Evolutionary conservation across 2,329 filamentous ascomycete genomes (phyloP), one percentile per base, ranked within the genome.

Genomic region (Pseudomassariella vexata): DNA sequence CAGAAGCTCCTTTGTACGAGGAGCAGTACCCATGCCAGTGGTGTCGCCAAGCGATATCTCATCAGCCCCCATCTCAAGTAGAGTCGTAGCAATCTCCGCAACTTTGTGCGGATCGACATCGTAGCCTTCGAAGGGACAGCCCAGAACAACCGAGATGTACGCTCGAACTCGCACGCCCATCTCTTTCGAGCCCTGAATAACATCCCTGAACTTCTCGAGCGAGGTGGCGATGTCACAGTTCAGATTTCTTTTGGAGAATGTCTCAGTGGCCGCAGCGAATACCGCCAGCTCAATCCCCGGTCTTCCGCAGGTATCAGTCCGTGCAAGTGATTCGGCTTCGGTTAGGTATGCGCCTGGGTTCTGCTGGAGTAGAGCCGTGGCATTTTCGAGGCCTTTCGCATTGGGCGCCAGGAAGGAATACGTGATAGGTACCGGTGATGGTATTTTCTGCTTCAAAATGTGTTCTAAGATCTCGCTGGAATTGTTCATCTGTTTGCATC

Each of bases 1-100:
- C 28, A 78, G 53, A 5, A 79, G 55, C 37, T 68, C 53, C 34
- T 53, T 47, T 0, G 51, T 55, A 3, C 55, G 50, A 4, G 49
- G 44, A 9, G 49, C 51, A 0, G 85, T 94, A 19, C 88, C 89
- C 73, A 94, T 88, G 12, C 89, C 89, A 0, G 88, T 90, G 0
- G 89, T 95, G 51, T 95, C 89, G 6, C 87, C 88, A 1, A 95
- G 73, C 2, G 84, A 85, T 45, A 95, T 88, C 66, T 95, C 87
- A 51, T 94, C 86, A 14, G 86, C 89, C 12, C 89, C 89, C 68
- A 90, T 85, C 50, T 89, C 84, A 2, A 95, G 68, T 29, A 95
- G 62, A 49, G 67, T 78, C 38, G 66, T 73, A 0, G 83, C 81
- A 26, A 84, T 75, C 44, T 82, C 72, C 1, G 77, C 78, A 0